Conservation (phyloP, 805 yeast species). For the Ogataea paradorogensis region DNA sequence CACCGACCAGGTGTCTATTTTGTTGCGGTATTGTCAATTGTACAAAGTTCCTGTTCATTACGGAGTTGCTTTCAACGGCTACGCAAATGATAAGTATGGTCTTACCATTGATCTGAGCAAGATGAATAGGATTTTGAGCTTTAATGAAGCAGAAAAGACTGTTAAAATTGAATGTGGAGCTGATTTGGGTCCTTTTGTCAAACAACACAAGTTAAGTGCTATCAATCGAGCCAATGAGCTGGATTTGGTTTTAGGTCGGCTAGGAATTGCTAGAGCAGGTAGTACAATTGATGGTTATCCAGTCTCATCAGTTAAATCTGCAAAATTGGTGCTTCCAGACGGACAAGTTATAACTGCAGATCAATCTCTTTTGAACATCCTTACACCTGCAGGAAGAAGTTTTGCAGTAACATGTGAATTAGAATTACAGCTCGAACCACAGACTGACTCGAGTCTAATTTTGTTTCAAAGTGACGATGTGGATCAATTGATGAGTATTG, state of each 20-base stretch:
- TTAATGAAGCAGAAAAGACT: constrained; percentile 1
- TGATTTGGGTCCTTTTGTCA: constrained; percentile 3
- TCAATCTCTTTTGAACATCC: constrained; percentile 11
- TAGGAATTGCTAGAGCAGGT: constrained; percentile 16
- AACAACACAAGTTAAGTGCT: constrained; percentile 3
- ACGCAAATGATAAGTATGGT: constrained; percentile 10
- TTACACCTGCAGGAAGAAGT: constrained; percentile 13
- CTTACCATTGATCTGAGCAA: constrained; percentile 12
- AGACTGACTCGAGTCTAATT: neutral
- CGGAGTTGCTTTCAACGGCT: constrained; percentile 8
- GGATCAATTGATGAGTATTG: constrained; percentile 1
- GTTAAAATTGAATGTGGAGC: constrained; percentile 13
- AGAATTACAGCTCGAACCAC: constrained; percentile 17
- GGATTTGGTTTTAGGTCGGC: constrained; percentile 19
- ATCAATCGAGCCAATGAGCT: constrained; percentile 7
- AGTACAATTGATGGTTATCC: constrained; percentile 11
- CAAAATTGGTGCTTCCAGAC: constrained; percentile 29
- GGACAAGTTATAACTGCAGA: constrained; percentile 19
- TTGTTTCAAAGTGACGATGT: neutral
- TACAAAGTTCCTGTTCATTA: constrained; percentile 29
- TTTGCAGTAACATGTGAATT: constrained; percentile 18
- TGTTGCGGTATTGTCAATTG: constrained; percentile 25
- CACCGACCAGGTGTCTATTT: constrained; percentile 22
- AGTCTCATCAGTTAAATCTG: constrained; percentile 7
- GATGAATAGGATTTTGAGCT: constrained; percentile 11